Conservation (phyloP, 2,329 filamentous ascomycete species). For the Pseudocercospora musae region DNA sequence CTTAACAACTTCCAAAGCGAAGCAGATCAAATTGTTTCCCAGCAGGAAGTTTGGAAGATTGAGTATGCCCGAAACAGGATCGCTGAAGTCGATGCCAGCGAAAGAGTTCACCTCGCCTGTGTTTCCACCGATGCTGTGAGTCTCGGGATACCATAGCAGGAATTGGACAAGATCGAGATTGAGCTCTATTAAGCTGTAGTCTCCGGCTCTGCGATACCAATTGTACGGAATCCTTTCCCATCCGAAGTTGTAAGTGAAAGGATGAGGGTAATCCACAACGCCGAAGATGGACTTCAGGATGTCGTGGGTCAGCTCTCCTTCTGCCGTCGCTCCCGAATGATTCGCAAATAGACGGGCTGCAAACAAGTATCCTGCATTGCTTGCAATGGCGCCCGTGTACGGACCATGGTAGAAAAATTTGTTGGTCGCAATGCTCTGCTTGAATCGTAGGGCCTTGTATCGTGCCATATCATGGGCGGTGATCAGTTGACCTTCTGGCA, state of each 20-base stretch:
- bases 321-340: background rate
- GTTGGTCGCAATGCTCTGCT: background rate
- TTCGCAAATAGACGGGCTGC: background rate
- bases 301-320: conserved; percentile 6
- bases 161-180: conserved; percentile 3
- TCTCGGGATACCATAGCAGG: background rate
- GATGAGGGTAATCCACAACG: background rate
- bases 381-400: background rate
- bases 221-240: conserved; percentile 7
- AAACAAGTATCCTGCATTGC: background rate
- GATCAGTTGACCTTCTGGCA: background rate
- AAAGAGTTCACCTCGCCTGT: background rate
- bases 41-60: background rate
- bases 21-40: conserved; percentile 1
- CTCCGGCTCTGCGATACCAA: background rate
- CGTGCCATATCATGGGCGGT: background rate
- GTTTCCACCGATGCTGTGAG: conserved; percentile 6
- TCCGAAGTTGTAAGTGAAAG: conserved; percentile 8
- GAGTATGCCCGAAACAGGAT: conserved; percentile 3
- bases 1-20: conserved; percentile 3
- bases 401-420: conserved; percentile 4
- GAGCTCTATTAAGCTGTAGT: background rate
- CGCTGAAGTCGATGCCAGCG: conserved; percentile 1
- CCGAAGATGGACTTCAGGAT: conserved; percentile 1
- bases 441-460: background rate